Percentiles rank a stretch among this genome's conserved stretches.
Conservation (phyloP, 345 rosid species). For the Syzygium aromaticum region DNA sequence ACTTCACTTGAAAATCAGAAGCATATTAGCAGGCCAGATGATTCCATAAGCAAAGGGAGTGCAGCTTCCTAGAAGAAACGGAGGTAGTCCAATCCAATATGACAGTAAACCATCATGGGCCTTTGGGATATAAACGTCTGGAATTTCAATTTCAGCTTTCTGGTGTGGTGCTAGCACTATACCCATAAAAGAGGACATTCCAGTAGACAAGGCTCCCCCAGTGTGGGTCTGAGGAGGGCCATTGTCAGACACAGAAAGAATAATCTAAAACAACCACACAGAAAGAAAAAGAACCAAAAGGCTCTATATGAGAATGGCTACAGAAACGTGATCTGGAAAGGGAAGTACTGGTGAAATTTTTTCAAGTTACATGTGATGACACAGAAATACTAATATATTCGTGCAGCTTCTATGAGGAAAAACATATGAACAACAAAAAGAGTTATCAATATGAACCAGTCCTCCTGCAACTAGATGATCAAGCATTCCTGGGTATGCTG, state of each 20-base stretch:
- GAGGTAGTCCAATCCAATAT: neutral
- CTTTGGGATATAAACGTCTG: neutral
- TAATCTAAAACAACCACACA: neutral
- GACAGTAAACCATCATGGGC: neutral
- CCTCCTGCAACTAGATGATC: conserved; percentile 98
- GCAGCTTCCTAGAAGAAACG: neutral
- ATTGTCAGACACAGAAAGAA: neutral
- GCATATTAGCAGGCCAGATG: neutral
- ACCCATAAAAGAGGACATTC: neutral
- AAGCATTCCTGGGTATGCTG: conserved; percentile 91
- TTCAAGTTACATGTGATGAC: neutral
- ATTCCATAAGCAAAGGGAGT: neutral
- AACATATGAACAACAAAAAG: neutral
- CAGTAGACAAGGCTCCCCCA: neutral
- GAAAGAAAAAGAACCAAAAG: neutral
- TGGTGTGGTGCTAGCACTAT: neutral
- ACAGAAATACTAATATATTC: neutral
- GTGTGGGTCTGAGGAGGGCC: neutral
- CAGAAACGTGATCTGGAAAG: neutral
- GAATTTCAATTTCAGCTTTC: neutral
- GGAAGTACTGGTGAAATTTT: neutral
- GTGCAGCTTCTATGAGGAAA: neutral
- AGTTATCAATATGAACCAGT: conserved; percentile 47
- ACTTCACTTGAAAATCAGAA: neutral
- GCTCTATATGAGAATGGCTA: neutral